Percentiles rank a stretch among this genome's conserved stretches.
Evolutionary conservation across 495 filamentous ascomycete species (phyloP).

Genomic region (Penicillium robsamsonii): DNA sequence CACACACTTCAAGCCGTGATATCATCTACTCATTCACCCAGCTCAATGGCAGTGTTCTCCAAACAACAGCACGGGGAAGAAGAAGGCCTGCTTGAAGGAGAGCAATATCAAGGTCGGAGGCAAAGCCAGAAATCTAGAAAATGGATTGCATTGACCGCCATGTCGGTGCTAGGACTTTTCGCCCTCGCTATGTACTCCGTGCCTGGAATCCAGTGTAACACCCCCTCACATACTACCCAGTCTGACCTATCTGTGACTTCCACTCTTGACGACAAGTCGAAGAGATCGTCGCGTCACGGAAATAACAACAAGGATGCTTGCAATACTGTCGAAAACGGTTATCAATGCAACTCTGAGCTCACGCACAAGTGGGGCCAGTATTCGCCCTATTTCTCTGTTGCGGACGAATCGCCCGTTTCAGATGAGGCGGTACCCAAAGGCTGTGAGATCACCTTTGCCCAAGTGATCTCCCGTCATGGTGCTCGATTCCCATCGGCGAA

Average conservation of each 20-base stretch:
- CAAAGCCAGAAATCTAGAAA: neutral
- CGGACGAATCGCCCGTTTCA: constrained; percentile 54
- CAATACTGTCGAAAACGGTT: constrained; percentile 60
- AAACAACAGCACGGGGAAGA: neutral
- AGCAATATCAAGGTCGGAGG: neutral
- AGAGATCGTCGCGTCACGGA: neutral
- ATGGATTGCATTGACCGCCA: neutral
- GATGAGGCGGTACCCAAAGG: constrained; percentile 49
- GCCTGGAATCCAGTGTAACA: neutral
- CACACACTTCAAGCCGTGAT: neutral
- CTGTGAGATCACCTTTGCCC: constrained; percentile 74
- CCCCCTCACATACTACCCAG: neutral
- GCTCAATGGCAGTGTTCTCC: neutral
- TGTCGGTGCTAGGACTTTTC: neutral
- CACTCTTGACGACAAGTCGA: neutral
- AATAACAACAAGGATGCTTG: constrained; percentile 35
- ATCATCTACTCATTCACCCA: neutral
- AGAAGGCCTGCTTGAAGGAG: constrained; percentile 1
- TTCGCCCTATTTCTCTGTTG: constrained; percentile 73
- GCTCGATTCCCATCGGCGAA: constrained; percentile 69
- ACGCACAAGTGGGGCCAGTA: constrained; percentile 84
- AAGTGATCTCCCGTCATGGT: constrained; percentile 80
- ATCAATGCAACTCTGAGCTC: constrained; percentile 56
- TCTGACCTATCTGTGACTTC: neutral
- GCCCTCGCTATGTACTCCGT: constrained; percentile 3